Evolutionary conservation across 2,329 filamentous ascomycete species (phyloP), one percentile per base, ranked within the genome.

Genomic region (Epichloe elymi): DNA sequence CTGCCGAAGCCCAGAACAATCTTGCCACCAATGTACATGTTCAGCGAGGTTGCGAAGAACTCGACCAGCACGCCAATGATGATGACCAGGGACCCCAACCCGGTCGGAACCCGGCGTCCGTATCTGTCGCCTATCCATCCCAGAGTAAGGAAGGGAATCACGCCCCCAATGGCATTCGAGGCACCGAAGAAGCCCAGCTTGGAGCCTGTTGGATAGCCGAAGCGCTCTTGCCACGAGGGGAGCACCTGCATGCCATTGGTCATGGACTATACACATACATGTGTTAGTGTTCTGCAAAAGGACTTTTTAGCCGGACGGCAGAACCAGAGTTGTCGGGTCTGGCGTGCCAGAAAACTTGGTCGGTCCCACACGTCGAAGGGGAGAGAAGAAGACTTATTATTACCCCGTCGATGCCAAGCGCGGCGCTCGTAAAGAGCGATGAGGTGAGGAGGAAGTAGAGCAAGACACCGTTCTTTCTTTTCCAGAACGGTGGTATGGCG

Each of bases 391-490:
- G n/a, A 61, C 65, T 56, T 3, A 3, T 30, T 30, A 10, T 30
- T 59, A 68, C 66, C 17, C 69, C 69, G 39, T 71, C 69, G 41
- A 71, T 70, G 14, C 69, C 69, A 30, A 69, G 59, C 3, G 69
- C 67, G 23, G 67, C 65, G 53, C 68, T 71, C 36, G 69, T 66
- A 35, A 71, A 56, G 1, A 70, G 60, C 4, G 69, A 71, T 0
- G 69, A 71, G 0, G 69, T 71, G 15, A 71, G 62, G 3, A 71
- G 56, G 38, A 71, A 70, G 55, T 71, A 71, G 4, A 71, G 58
- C 15, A 70, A 56, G 3, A 70, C 59, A 2, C 69, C 69, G 62
- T 72, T 73, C 45, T 68, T 70, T 12, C 66, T 55, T 11, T 59
- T 59, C 60, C 63, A 68, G 48, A 68, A 68, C 0, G 64, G 65